A percentile compares a stretch with the other conserved stretches of the same genome.
Conservation (phyloP, 768 basidiomycete species). For the Lentinus tigrinus region DNA sequence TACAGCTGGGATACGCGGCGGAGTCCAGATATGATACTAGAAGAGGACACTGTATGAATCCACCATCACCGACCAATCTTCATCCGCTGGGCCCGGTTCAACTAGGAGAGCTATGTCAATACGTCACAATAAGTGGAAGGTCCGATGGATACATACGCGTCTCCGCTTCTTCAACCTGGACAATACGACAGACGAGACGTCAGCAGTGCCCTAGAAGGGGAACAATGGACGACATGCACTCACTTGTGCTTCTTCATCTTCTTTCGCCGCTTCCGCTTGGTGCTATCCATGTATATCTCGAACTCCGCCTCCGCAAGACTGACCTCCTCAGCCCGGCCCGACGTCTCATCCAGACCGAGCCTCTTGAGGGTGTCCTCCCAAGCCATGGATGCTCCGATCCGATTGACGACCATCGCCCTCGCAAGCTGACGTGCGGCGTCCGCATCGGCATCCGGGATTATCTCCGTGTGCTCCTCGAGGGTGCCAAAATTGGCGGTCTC, state of each 20-base stretch:
- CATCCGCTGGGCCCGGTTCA: conserved; percentile 18
- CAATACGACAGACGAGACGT: conserved; percentile 5
- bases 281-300: conserved; percentile 73
- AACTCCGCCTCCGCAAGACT: conserved; percentile 60
- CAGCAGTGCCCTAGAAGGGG: neutral
- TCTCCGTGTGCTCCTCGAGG: conserved; percentile 46
- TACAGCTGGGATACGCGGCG: conserved; percentile 7
- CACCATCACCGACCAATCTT: conserved; percentile 22
- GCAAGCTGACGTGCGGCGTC: conserved; percentile 81
- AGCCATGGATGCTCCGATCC: conserved; percentile 55
- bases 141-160: conserved; percentile 51
- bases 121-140: neutral
- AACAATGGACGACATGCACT: conserved; percentile 31
- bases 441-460: conserved; percentile 69
- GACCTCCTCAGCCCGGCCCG: conserved; percentile 49
- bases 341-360: conserved; percentile 62
- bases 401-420: conserved; percentile 66
- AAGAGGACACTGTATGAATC: neutral
- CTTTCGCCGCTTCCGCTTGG: conserved; percentile 81
- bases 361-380: conserved; percentile 70
- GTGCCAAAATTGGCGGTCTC: conserved; percentile 24
- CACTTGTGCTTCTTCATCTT: conserved; percentile 99
- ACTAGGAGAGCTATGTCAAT: conserved; percentile 8
- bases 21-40: neutral
- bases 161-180: conserved; percentile 85